Base-by-base conservation (phyloP, 306 rosid species). In the Trichosanthes cucumerina region DNA sequence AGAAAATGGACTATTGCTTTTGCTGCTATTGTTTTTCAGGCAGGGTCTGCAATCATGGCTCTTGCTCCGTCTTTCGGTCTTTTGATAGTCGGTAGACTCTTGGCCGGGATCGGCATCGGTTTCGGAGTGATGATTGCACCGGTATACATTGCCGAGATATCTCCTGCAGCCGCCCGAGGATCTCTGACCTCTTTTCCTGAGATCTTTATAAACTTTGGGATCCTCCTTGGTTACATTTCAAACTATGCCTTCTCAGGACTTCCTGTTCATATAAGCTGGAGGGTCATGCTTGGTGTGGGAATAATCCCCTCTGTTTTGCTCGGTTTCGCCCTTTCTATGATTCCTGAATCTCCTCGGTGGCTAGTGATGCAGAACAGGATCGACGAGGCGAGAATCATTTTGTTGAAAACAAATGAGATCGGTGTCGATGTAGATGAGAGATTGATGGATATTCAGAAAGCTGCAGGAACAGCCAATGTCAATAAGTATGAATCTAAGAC, bases 261-360 rank as follows among this genome's bases (percentile, higher is more conserved):
- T 79, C 86, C 97, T 0, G 70, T 82, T 5, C 98, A 92, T 71
- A 86, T 86, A 83, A 89, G 82, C 80, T 94, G 98, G 98, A 90
- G 98, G 81, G 79, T 94, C 78, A 94, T 94, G 98, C 96, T 94
- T 74, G 97, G 86, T 5, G 98, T 92, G 53, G 97, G 97, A 79
- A 86, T 88, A 46, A 84, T 90, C 26, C 98, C 98, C 19, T 94
- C 97, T 0, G 68, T 92, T 7, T 90, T 94, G 80, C 91, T 90
- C 28, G 97, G 94, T 23, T 87, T 86, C 83, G 97, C 98, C 0
- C 97, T 94, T 75, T 89, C 88, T 31, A 8, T 88, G 66, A 94
- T 94, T 47, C 98, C 98, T 0, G 98, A 94, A 85, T 94, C 98
- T 2, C 98, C 97, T 1, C 85, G 97, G 81, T 94, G 98, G 97